Conservation (phyloP, 768 basidiomycete species). For the Lentinula aciculospora region DNA sequence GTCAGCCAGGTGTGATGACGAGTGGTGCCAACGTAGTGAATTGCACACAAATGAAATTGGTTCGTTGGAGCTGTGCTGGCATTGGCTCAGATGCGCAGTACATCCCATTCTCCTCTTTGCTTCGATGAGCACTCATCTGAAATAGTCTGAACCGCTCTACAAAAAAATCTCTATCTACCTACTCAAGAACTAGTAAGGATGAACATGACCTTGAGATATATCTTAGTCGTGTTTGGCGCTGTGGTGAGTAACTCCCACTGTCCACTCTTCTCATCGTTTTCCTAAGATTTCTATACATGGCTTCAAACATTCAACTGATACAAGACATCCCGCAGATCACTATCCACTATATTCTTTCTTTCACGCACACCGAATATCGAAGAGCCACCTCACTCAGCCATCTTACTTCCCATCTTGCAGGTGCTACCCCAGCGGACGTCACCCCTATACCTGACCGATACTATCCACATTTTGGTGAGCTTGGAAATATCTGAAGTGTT, state of each 20-base stretch:
- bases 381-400: conserved; percentile 33
- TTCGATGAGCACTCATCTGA: not conserved
- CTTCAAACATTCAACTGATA: not conserved
- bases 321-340: conserved; percentile 20
- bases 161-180: not conserved
- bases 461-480: not conserved
- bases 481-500: not conserved
- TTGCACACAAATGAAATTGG: too few relatives aligned
- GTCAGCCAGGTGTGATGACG: too few relatives aligned
- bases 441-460: not conserved
- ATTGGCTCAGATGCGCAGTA: not conserved
- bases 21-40: too few relatives aligned
- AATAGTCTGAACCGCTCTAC: not conserved
- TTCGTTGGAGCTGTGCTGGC: not conserved
- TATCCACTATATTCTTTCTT: conserved; percentile 35
- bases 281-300: not conserved
- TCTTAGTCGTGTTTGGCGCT: not conserved
- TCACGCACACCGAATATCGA: conserved; percentile 41
- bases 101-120: not conserved
- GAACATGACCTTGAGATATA: conserved; percentile 1
- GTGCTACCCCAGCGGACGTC: conserved; percentile 26
- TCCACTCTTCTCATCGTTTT: too few relatives aligned
- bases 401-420: conserved; percentile 20
- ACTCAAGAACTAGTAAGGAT: not conserved
- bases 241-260: not conserved